phyloP scores from a whole-genome alignment of 345 rosid species.

The Sisymbrium irio region DNA sequence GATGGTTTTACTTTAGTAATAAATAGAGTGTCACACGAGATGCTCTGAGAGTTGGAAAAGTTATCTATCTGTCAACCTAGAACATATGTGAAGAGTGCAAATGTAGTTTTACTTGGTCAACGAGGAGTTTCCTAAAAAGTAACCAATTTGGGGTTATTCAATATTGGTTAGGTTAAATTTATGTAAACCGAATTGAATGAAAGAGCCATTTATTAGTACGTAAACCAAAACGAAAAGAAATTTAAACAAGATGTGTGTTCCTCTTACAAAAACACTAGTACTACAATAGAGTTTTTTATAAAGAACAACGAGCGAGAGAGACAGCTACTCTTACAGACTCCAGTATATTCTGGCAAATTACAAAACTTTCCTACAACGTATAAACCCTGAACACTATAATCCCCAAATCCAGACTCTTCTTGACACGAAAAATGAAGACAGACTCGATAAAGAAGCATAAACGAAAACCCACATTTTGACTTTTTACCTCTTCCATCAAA shows the following conservation, averaged over 20 bases:
- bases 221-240: background rate
- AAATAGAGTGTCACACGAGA: too few relatives aligned
- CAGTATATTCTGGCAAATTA: conserved; percentile 21
- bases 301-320: background rate
- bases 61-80: too few relatives aligned
- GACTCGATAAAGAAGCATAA: background rate
- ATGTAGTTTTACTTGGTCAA: background rate
- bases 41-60: too few relatives aligned
- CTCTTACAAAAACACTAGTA: background rate
- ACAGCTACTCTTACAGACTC: conserved; percentile 21
- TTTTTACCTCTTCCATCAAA: conserved; percentile 5
- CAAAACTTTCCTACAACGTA: conserved; percentile 37
- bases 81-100: too few relatives aligned
- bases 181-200: background rate
- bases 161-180: background rate
- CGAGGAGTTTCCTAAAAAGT: background rate
- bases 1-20: too few relatives aligned
- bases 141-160: background rate
- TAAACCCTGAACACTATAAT: conserved; percentile 13
- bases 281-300: background rate
- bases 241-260: background rate
- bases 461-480: background rate
- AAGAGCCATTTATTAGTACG: background rate
- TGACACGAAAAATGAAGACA: background rate
- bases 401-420: conserved; percentile 1